Conservation (phyloP, 805 yeast species). For the Candida nonsorbophila region DNA sequence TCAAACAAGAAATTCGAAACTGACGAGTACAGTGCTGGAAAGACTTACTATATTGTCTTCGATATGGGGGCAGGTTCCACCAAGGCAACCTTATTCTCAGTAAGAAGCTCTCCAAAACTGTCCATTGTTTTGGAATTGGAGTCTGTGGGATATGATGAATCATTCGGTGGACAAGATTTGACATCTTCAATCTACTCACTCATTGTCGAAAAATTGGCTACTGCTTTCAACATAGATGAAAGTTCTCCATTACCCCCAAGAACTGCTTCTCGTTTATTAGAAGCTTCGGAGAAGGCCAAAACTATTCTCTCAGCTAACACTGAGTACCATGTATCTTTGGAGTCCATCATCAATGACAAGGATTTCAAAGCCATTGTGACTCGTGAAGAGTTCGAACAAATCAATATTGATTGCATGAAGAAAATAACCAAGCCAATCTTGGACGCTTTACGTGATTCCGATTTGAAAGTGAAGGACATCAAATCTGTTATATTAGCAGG, state of each 20-base stretch:
- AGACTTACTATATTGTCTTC: slow-evolving; percentile 64
- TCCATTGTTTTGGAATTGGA: slow-evolving; percentile 53
- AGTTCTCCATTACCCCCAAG: slow-evolving; percentile 46
- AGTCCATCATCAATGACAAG: slow-evolving; percentile 63
- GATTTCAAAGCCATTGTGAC: slow-evolving; percentile 68
- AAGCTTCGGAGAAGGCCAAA: slow-evolving; percentile 86
- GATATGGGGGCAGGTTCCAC: slow-evolving; percentile 95
- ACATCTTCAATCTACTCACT: slow-evolving; percentile 62
- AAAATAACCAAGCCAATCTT: slow-evolving; percentile 52
- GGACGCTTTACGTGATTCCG: slow-evolving; percentile 39
- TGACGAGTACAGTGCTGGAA: slow-evolving; percentile 28
- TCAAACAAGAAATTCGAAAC: slow-evolving; percentile 40
- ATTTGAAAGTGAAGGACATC: slow-evolving; percentile 31
- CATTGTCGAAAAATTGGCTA: slow-evolving; percentile 54
- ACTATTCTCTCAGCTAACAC: slow-evolving; percentile 79
- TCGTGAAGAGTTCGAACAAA: slow-evolving; percentile 76
- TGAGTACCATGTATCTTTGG: slow-evolving; percentile 75
- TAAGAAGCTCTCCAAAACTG: slow-evolving; percentile 40
- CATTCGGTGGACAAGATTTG: slow-evolving; percentile 71
- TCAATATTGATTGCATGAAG: slow-evolving; percentile 36
- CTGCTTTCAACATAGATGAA: slow-evolving; percentile 27
- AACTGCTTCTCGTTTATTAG: slow-evolving; percentile 63
- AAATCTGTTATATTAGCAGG: slow-evolving; percentile 78
- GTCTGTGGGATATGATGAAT: slow-evolving; percentile 64
- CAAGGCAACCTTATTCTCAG: slow-evolving; percentile 76